Base-by-base conservation (phyloP, 441 rosid species). In the Euphorbia schlechtendalii region DNA sequence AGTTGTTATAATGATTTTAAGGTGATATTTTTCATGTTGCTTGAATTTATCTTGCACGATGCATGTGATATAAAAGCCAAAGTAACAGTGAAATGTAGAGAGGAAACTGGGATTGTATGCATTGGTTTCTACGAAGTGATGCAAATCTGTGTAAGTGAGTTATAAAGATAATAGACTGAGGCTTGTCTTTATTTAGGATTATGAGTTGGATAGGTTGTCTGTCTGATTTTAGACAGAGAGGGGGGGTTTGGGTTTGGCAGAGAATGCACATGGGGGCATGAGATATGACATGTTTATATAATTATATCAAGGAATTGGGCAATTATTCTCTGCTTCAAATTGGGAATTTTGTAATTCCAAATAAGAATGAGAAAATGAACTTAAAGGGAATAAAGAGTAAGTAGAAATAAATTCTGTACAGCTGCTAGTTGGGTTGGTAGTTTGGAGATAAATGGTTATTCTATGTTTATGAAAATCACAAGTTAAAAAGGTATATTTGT, bases 191-290 rank as follows among this genome's bases (percentile, higher is more conserved):
- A 69, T 78, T 67, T 67, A 71, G 69, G 12, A 9, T 49, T 49
- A 40, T 71, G 77, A 73, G 79, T 76, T 78, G 77, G 70, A 70
- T 71, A 63, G 69, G 64, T 43, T 12, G 0, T 38, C 52, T 38
- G 41, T 41, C 28, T 20, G 65, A 62, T 68, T 5, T 21, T 52
- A 18, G 4, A 49, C 48, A 60, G 46, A 56, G 70, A 13, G 59
- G 27, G 53, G 5, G 28, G 12, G 30, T 68, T 73, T 56, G 53
- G 40, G 51, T 24, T 51, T 52, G 68, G 71, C 84, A 80, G 81
- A 57, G 57, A 68, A 18, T 52, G 81, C 87, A 83, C 84, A 81
- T 80, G 87, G 84, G 77, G 34, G 4, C 6, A 2, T 32, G 3
- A 32, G n/a, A n/a, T 58, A 61, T 46, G 51, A 64, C 21, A 73